These are phyloP conservation scores for Bruguiera hainesii DNA, from an alignment of 441 rosid species.

Conservation along the genomic window DNA sequence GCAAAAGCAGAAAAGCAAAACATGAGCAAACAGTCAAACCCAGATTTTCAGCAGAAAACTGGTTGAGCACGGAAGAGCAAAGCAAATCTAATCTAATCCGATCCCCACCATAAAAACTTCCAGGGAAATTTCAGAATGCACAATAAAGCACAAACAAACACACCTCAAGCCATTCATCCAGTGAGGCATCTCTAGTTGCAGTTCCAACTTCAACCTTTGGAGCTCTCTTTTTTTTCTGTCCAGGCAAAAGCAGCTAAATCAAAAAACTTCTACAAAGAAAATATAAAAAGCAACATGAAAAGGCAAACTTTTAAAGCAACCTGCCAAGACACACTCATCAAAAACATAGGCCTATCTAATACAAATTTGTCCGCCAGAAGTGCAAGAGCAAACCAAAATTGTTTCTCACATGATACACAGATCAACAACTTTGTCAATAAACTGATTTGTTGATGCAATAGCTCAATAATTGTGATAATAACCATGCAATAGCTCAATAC, in stretches of 20 bases:
- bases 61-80: background rate
- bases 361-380: background rate
- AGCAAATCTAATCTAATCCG: background rate
- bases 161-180: conserved; percentile 99
- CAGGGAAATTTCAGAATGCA: background rate
- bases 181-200: conserved; percentile 65
- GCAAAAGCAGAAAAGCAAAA: conserved; percentile 10
- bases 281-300: background rate
- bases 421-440: background rate
- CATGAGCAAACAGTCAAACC: background rate
- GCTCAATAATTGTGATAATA: background rate
- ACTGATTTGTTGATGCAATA: background rate
- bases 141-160: conserved; percentile 3
- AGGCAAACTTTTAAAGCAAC: background rate
- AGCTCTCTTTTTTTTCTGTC: conserved; percentile 83
- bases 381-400: background rate
- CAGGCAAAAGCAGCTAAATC: conserved; percentile 20
- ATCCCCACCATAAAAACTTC: background rate
- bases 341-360: conserved; percentile 1
- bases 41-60: no score
- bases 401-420: background rate
- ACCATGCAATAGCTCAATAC: no score
- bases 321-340: background rate
- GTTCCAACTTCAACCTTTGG: conserved; percentile 98
- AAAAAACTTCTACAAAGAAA: background rate